Evolutionary conservation across 2,329 filamentous ascomycete genomes (phyloP).

Genomic region (Neonectria ditissima): DNA sequence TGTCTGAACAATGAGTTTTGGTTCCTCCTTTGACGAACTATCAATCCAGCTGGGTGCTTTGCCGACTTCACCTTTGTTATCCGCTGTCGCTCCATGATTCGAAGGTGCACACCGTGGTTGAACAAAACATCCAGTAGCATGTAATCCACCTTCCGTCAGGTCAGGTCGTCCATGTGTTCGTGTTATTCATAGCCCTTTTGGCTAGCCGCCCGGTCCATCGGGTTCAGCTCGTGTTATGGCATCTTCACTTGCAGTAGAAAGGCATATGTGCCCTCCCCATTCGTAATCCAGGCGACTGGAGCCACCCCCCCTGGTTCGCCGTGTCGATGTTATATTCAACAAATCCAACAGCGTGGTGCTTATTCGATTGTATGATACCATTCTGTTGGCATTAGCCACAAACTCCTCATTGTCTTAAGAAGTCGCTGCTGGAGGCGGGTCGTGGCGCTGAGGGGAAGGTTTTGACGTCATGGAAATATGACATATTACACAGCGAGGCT

Average conservation of each 20-base stretch:
- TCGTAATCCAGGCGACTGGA: background rate
- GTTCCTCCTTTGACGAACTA: background rate
- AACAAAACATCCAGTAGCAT: background rate
- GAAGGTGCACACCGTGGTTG: background rate
- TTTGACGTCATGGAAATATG: conserved; percentile 1
- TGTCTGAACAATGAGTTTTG: background rate
- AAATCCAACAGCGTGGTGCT: background rate
- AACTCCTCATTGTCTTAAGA: conserved; percentile 2
- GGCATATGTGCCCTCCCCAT: background rate
- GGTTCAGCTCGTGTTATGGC: background rate
- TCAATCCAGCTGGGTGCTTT: background rate
- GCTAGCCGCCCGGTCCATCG: background rate
- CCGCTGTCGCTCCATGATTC: background rate
- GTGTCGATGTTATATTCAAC: background rate
- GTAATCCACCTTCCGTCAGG: background rate
- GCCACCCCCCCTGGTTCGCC: background rate
- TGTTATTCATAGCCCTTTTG: background rate
- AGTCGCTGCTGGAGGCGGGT: background rate
- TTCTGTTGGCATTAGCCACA: conserved; percentile 6
- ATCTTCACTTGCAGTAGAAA: background rate
- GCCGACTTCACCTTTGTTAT: background rate
- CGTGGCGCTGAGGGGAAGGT: background rate
- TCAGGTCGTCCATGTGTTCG: background rate
- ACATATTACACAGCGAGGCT: conserved; percentile 9
- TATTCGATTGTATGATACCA: background rate